Conservation (phyloP, 2,329 filamentous ascomycete species). For the Diplodia mutila region DNA sequence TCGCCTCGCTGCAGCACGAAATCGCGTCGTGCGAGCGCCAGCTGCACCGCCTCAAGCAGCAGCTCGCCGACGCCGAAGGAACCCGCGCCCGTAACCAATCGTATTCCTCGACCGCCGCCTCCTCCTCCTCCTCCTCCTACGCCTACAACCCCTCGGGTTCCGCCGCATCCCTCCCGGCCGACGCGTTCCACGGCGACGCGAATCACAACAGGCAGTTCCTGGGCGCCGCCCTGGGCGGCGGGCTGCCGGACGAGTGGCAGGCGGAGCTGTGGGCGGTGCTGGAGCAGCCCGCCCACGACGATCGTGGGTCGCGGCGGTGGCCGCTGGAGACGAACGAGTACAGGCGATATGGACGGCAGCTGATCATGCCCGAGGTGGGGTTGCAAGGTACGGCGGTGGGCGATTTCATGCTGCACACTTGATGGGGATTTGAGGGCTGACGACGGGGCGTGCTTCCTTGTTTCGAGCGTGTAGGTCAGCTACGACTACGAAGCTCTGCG, state of each 20-base stretch:
- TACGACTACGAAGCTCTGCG: constrained; percentile 68
- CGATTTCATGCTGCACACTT: background rate
- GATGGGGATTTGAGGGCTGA: background rate
- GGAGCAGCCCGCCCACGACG: constrained; percentile 32
- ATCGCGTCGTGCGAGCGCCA: constrained; percentile 49
- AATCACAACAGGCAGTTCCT: constrained; percentile 33
- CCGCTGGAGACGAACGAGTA: constrained; percentile 76
- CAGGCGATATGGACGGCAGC: constrained; percentile 83
- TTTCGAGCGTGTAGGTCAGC: constrained; percentile 63
- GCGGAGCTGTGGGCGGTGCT: constrained; percentile 47
- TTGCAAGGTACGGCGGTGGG: constrained; percentile 62
- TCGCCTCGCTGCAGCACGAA: constrained; percentile 47
- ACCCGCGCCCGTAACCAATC: background rate
- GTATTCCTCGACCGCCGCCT: background rate
- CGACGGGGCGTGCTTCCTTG: background rate
- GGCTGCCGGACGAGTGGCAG: constrained; percentile 48
- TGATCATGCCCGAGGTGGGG: constrained; percentile 84
- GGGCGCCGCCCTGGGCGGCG: constrained; percentile 44
- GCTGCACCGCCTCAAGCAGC: constrained; percentile 44
- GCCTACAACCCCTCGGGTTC: constrained; percentile 30
- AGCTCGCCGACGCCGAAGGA: constrained; percentile 49
- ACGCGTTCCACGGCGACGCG: constrained; percentile 30
- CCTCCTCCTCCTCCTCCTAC: constrained; percentile 26
- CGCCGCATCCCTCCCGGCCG: constrained; percentile 31
- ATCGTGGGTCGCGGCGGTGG: constrained; percentile 52